Conservation (phyloP, 371 early-diverging fungal genomes). For the Nematocida major region DNA sequence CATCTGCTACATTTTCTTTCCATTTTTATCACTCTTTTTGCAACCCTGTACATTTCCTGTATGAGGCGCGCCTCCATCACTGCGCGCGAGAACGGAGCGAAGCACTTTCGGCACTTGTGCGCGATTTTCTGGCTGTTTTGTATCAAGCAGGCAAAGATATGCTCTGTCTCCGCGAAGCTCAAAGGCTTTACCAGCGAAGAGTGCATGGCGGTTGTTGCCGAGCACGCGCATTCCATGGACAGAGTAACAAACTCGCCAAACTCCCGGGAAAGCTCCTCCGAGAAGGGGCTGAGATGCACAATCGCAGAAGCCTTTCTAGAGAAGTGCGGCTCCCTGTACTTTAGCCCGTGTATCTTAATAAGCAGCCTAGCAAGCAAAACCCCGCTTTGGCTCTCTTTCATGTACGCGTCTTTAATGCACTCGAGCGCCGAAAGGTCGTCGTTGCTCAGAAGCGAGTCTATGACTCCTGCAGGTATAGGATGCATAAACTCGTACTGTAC, state of each 20-base stretch:
- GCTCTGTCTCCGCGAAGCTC: not conserved
- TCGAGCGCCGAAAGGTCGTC: conserved; percentile 9
- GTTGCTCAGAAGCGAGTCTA: not conserved
- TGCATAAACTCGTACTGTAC: not conserved
- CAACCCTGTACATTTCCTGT: not conserved
- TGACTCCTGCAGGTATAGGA: not conserved
- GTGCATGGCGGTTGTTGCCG: not conserved
- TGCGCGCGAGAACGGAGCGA: not conserved
- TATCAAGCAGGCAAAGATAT: not conserved
- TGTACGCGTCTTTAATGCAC: not conserved
- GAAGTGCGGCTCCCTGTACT: not conserved
- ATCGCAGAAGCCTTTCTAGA: not conserved
- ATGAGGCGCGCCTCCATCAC: not conserved
- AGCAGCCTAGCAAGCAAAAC: conserved; percentile 9
- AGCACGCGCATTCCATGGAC: conserved; percentile 1
- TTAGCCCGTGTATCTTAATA: conserved; percentile 15
- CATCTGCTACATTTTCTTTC: conserved; percentile 33
- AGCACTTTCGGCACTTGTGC: conserved; percentile 8
- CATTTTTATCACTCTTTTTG: conserved; percentile 13
- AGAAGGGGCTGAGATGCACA: conserved; percentile 23
- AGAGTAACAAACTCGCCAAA: not conserved
- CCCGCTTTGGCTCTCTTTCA: not conserved
- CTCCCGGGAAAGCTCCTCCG: not conserved
- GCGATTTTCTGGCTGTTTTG: not conserved
- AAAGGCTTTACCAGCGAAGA: not conserved